Conservation (phyloP, 805 yeast genomes). For the Spathaspora boniae region DNA sequence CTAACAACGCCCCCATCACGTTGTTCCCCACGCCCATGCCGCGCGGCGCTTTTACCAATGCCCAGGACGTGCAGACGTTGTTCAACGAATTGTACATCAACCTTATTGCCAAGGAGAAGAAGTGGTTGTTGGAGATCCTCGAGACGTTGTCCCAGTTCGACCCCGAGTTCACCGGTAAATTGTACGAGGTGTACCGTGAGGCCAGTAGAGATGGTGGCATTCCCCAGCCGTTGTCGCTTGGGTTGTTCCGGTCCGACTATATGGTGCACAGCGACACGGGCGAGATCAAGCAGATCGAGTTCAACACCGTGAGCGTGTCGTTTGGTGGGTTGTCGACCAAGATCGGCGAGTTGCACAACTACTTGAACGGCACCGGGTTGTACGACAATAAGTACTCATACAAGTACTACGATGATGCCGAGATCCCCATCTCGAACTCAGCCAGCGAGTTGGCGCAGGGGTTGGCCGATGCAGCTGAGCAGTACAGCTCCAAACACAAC, state of each 20-base stretch:
- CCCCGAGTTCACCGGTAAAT: conserved; percentile 74
- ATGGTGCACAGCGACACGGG: conserved; percentile 41
- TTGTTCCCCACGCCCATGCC: conserved; percentile 90
- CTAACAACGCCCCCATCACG: conserved; percentile 82
- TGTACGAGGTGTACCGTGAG: conserved; percentile 60
- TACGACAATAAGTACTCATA: conserved; percentile 44
- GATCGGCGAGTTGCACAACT: conserved; percentile 73
- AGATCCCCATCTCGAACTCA: conserved; percentile 69
- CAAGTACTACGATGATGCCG: conserved; percentile 43
- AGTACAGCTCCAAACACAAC: conserved; percentile 38
- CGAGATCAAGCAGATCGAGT: conserved; percentile 86
- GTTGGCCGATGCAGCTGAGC: conserved; percentile 58
- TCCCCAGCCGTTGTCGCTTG: conserved; percentile 68
- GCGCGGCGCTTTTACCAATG: conserved; percentile 57
- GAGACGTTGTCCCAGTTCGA: conserved; percentile 57
- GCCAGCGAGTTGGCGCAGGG: conserved; percentile 60
- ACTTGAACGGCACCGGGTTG: conserved; percentile 55
- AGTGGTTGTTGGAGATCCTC: conserved; percentile 63
- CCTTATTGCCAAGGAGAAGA: conserved; percentile 49
- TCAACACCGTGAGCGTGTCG: conserved; percentile 92
- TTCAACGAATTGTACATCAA: conserved; percentile 76
- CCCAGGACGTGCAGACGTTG: conserved; percentile 58
- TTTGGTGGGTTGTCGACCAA: conserved; percentile 87
- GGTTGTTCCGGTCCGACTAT: conserved; percentile 88
- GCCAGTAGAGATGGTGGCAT: conserved; percentile 43